Percentiles rank a stretch among this genome's conserved stretches.
phyloP scores from a whole-genome alignment of 495 filamentous ascomycete species.

The Physcia stellaris region DNA sequence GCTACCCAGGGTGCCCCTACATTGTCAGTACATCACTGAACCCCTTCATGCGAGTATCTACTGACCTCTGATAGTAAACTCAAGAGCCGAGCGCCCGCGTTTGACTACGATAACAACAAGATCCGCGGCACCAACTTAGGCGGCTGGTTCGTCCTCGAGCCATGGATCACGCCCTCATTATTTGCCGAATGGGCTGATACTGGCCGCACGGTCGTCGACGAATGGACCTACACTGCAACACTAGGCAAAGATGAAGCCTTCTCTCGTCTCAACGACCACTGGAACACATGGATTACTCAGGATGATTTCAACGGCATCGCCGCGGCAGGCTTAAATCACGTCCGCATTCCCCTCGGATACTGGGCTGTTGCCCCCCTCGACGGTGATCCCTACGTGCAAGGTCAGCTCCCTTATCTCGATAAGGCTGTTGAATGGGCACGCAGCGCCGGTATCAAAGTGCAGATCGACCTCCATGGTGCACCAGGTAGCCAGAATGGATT shows the following conservation, averaged over 20 bases:
- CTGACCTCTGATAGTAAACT: no score
- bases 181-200: slow-evolving; percentile 29
- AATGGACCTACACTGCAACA: slow-evolving; percentile 41
- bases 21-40: no score
- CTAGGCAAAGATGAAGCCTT: slow-evolving; percentile 38
- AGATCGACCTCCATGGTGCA: slow-evolving; percentile 25
- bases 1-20: no score
- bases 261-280: slow-evolving; percentile 36
- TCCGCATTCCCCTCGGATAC: slow-evolving; percentile 69
- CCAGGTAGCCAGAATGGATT: slow-evolving; percentile 75
- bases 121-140: slow-evolving; percentile 35
- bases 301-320: slow-evolving; percentile 56
- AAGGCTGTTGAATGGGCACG: slow-evolving; percentile 57
- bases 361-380: slow-evolving; percentile 49
- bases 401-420: slow-evolving; percentile 53
- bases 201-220: slow-evolving; percentile 41
- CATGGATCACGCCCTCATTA: slow-evolving; percentile 56
- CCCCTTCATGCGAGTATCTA: no score
- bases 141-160: slow-evolving; percentile 37
- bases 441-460: slow-evolving; percentile 26
- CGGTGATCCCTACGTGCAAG: slow-evolving; percentile 60
- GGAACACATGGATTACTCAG: slow-evolving; percentile 51
- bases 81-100: slow-evolving; percentile 21
- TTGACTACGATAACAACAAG: slow-evolving; percentile 23
- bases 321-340: slow-evolving; percentile 53